Evolutionary conservation across 225 moss, liverwort and hornwort genomes (phyloP).

Genomic region (Pseudoscleropodium purum): DNA sequence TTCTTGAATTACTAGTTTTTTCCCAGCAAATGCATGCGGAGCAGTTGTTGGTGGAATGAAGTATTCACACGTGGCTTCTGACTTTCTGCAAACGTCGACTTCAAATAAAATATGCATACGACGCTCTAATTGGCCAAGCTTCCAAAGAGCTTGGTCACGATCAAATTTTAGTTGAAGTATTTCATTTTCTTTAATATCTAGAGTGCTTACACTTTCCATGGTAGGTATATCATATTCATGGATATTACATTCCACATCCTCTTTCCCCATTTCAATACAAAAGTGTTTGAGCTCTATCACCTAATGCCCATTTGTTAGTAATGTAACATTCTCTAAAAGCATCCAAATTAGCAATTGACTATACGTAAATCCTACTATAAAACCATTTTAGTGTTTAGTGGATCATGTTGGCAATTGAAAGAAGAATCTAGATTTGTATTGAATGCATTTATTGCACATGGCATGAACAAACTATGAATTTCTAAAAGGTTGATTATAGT

Average conservation of each 20-base stretch:
- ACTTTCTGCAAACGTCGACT: constrained; percentile 12
- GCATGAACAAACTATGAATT: background rate
- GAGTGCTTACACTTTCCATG: background rate
- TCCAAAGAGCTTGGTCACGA: constrained; percentile 66
- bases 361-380: background rate
- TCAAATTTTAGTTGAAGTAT: constrained; percentile 40
- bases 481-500: background rate
- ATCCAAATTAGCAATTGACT: background rate
- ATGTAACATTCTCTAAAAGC: background rate
- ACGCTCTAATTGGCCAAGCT: constrained; percentile 42
- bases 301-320: background rate
- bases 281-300: constrained; percentile 13
- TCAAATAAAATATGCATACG: constrained; percentile 53
- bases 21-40: constrained; percentile 15
- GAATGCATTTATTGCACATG: background rate
- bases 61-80: constrained; percentile 7
- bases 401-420: background rate
- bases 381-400: no score
- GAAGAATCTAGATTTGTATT: fast-evolving
- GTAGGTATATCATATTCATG: constrained; percentile 2
- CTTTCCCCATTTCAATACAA: constrained; percentile 29
- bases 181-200: background rate
- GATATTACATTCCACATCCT: background rate
- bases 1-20: constrained; percentile 18
- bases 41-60: constrained; percentile 18